Percentiles rank a stretch among this genome's conserved stretches.
Evolutionary conservation across 2,329 filamentous ascomycete genomes (phyloP).

Genomic region (Cadophora malorum): DNA sequence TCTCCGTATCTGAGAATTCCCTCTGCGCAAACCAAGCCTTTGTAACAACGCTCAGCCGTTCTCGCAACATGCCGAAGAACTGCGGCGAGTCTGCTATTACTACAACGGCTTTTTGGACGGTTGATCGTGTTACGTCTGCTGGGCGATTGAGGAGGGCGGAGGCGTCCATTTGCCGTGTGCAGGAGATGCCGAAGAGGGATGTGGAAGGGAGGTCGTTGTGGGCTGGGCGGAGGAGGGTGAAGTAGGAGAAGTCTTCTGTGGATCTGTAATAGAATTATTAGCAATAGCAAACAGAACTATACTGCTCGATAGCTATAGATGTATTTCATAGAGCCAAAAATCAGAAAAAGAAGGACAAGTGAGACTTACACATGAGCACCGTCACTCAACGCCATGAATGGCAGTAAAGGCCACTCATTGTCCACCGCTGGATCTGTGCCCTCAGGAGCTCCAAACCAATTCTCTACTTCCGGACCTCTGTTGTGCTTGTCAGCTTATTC

Average conservation of each 20-base stretch:
- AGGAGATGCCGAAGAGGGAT: constrained; percentile 94
- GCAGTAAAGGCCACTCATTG: constrained; percentile 89
- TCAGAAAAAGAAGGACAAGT: constrained; percentile 9
- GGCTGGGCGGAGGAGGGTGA: constrained; percentile 79
- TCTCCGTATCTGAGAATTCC: constrained; percentile 91
- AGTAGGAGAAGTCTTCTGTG: constrained; percentile 97
- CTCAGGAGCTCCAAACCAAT: constrained; percentile 81
- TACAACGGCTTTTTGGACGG: constrained; percentile 97
- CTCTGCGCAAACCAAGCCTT: constrained; percentile 95
- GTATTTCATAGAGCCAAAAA: neutral
- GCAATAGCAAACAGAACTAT: neutral
- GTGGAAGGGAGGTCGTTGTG: constrained; percentile 64
- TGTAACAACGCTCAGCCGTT: constrained; percentile 89
- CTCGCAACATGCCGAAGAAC: constrained; percentile 86
- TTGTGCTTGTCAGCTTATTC: constrained; percentile 20
- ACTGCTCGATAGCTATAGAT: no score
- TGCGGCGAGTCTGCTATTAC: constrained; percentile 92
- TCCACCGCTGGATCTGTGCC: constrained; percentile 79
- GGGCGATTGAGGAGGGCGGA: constrained; percentile 78
- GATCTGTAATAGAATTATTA: constrained; percentile 57
- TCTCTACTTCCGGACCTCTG: constrained; percentile 88
- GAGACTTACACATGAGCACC: constrained; percentile 84
- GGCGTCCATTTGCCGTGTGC: constrained; percentile 88
- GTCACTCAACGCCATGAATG: constrained; percentile 96
- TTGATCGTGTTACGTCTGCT: constrained; percentile 92